phyloP scores from a whole-genome alignment of 2,329 filamentous ascomycete genomes.

The Xylariales sp. region DNA sequence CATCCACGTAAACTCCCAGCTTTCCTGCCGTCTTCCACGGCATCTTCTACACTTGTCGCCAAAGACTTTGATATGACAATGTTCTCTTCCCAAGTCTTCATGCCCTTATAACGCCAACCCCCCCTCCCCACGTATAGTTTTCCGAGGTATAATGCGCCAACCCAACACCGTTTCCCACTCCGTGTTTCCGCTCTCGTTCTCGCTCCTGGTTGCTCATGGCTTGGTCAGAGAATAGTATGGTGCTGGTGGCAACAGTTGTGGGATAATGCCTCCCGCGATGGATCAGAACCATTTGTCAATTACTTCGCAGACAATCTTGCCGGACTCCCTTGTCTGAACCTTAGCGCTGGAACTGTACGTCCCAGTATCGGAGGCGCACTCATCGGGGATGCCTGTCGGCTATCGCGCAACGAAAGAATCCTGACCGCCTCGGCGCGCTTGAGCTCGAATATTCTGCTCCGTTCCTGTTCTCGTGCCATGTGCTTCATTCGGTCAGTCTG shows the following conservation, averaged over 20 bases:
- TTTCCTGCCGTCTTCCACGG: no score
- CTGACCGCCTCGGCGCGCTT: conserved; percentile 41
- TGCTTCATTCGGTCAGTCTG: conserved; percentile 34
- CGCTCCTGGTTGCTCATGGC: neutral
- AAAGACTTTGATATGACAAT: no score
- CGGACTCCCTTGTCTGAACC: conserved; percentile 8
- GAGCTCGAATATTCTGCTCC: conserved; percentile 45
- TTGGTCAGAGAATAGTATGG: neutral
- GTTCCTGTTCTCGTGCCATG: conserved; percentile 42
- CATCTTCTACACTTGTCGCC: no score
- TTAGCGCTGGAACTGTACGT: conserved; percentile 3
- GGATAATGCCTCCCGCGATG: neutral
- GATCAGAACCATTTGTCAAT: neutral
- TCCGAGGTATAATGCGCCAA: conserved; percentile 1
- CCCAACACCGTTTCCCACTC: no score
- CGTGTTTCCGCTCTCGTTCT: no score
- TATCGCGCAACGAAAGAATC: conserved; percentile 27
- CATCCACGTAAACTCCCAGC: no score
- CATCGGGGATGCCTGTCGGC: conserved; percentile 7
- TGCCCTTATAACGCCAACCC: no score
- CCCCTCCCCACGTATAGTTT: no score
- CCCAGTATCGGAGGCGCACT: conserved; percentile 6
- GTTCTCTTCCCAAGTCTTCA: no score
- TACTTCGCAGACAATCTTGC: neutral
- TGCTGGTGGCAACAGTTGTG: neutral